Evolutionary conservation across 306 rosid genomes (phyloP).

Genomic region (Astragalus membranaceus): DNA sequence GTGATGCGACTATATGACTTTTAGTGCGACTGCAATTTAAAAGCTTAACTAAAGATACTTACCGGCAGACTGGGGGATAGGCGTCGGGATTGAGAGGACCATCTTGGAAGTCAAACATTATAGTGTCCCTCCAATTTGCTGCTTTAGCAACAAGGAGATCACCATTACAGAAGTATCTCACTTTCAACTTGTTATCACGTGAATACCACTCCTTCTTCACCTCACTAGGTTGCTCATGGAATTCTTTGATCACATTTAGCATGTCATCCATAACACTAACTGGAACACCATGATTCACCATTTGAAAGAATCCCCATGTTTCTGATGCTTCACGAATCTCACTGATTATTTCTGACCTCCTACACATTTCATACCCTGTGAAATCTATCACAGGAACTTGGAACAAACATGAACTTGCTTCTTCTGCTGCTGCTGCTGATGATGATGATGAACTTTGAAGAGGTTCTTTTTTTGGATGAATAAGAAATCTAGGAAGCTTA

Average conservation of each 20-base stretch:
- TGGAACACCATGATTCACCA: constrained; percentile 69
- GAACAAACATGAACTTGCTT: not conserved
- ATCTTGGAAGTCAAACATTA: constrained; percentile 51
- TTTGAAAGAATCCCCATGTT: constrained; percentile 75
- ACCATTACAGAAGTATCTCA: constrained; percentile 62
- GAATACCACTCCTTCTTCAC: constrained; percentile 70
- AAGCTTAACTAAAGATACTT: not conserved
- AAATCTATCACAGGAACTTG: constrained; percentile 63
- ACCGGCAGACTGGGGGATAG: constrained; percentile 61
- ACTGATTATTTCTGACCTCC: constrained; percentile 28
- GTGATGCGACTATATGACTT: not conserved
- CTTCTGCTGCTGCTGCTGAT: not conserved
- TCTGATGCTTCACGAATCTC: constrained; percentile 50
- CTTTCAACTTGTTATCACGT: constrained; percentile 39
- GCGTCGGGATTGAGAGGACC: constrained; percentile 49
- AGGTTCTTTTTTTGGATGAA: constrained; percentile 40
- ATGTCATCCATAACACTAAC: constrained; percentile 35
- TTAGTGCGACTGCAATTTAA: too few species aligned
- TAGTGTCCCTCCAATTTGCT: constrained; percentile 84
- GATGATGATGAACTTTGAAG: not conserved
- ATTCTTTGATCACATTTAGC: constrained; percentile 36
- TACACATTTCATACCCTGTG: constrained; percentile 19
- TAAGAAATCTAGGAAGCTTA: constrained; percentile 55
- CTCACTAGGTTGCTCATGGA: constrained; percentile 64
- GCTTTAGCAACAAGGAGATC: constrained; percentile 55